Base-by-base conservation (phyloP, 768 basidiomycete genomes). In the Arthromyces matolae region DNA sequence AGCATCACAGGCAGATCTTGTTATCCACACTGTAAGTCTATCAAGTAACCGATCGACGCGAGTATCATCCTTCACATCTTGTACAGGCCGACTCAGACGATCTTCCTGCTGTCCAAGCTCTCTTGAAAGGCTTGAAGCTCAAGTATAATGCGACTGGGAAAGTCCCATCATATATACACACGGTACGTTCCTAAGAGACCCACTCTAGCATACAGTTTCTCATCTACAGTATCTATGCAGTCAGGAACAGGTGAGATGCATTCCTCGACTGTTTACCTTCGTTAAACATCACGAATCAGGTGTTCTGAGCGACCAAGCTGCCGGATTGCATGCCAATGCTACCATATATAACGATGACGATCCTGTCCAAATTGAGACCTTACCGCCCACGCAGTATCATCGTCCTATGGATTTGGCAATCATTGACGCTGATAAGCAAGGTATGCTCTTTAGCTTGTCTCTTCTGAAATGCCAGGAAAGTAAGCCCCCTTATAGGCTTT, bases 141-240 rank as follows among this genome's bases (percentile, higher is more conserved):
- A 63, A 70, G 16, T 62, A 72, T 39, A 64, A 70, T 25, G 57
- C 52, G 18, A 75, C 73, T 1, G 75, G 77, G 3, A 65, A 59
- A 2, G 57, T 61, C 1, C 72, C 81, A 4, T 68, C 71, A 46
- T 67, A 80, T 8, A 83, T 88, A 13, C 80, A 88, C 55, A 84
- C 83, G 0, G 84, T n/a, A n/a, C n/a, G n/a, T n/a, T n/a, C n/a
- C n/a, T 82, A 55, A 54, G 81, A 62, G 3, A 20, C 22, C 16
- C 31, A 7, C 16, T 31, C 19, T 38, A n/a, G n/a, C n/a, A n/a
- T n/a, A n/a, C 34, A 10, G 13, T n/a, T n/a, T n/a, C n/a, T n/a
- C n/a, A n/a, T n/a, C n/a, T n/a, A n/a, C n/a, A n/a, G n/a, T n/a
- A n/a, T n/a, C n/a, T n/a, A n/a, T n/a, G 3, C 41, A 81, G 77